Evolutionary conservation across 2,329 filamentous ascomycete species (phyloP), one percentile per base, ranked within the genome.

Genomic region (Phyllosticta ampelicida): DNA sequence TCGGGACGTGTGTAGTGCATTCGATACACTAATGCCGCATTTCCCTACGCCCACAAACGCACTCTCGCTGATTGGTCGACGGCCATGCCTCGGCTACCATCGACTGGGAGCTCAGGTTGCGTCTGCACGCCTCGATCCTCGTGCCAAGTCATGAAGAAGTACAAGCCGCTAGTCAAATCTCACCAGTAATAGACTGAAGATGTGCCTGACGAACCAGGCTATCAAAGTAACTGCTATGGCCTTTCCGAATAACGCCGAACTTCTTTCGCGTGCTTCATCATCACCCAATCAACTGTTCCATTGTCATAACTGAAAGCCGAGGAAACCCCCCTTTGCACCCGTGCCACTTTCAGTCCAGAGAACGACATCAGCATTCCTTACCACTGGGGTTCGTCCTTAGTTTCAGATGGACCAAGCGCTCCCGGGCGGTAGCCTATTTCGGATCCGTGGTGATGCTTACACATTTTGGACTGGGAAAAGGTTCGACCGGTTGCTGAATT

Each of bases 51-150:
- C 51, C n/a, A 26, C 44, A 36, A 29, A 53, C 55, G 50, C 51
- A 48, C 36, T 58, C 50, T n/a, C 55, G 50, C 56, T 59, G 23
- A 59, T 59, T 59, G 56, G 56, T 48, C 53, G 16, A 54, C 51
- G 52, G 56, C 55, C 55, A 54, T 51, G 54, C 56, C 56, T 59
- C 56, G 56, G 56, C 49, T 51, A 51, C 9, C 21, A 44, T 44
- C 36, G 36, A 49, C 52, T 13, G 52, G 36, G 18, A 19, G n/a
- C n/a, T n/a, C n/a, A n/a, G 51, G 50, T 44, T 53, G 51, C 52
- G 55, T 51, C 55, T 56, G 49, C 49, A 56, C 50, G 50, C 51
- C 51, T 51, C 56, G 56, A 59, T 59, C 56, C 56, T 51, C 52
- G 52, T 54, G 56, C 52, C 21, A 21, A 59, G 56, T 56, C 55